Evolutionary conservation across 495 filamentous ascomycete genomes (phyloP).

Genomic region (Penicillium cataractarum): DNA sequence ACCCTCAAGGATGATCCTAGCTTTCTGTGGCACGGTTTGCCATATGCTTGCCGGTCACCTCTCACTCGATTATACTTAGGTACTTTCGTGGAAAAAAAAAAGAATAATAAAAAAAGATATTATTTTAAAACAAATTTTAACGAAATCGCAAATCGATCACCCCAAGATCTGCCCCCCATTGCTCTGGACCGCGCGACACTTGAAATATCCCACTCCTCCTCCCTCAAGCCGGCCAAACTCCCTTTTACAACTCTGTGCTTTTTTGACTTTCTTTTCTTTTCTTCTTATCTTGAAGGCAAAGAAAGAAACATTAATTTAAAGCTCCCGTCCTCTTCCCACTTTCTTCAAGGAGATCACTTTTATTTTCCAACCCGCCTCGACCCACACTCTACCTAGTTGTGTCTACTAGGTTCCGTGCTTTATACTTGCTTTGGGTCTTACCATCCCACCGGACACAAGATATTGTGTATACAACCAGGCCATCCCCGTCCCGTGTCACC

Average conservation of each 20-base stretch:
- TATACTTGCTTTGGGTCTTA: conserved; percentile 2
- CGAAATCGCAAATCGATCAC: neutral
- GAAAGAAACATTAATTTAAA: neutral
- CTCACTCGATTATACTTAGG: no score
- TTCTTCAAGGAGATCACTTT: conserved; percentile 1
- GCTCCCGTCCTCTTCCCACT: conserved; percentile 1
- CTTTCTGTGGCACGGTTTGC: conserved; percentile 15
- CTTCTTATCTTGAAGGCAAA: neutral
- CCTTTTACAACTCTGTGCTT: neutral
- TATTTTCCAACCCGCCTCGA: conserved; percentile 10
- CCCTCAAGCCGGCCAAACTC: neutral
- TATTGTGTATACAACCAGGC: conserved; percentile 32
- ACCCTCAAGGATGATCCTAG: conserved; percentile 42
- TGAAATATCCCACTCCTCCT: conserved; percentile 23
- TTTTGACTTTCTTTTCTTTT: neutral
- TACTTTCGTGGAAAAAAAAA: neutral
- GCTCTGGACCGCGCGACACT: conserved; percentile 11
- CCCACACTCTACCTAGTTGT: conserved; percentile 5
- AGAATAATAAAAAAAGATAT: no score
- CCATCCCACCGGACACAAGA: conserved; percentile 13
- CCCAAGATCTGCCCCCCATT: conserved; percentile 8
- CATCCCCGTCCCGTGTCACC: conserved; percentile 27
- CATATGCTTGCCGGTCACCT: conserved; percentile 15
- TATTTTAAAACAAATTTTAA: neutral
- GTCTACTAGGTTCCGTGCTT: neutral